These are phyloP conservation scores for Umbellularia californica DNA, from an alignment of 164 flowering plant species.

Conservation along the genomic window DNA sequence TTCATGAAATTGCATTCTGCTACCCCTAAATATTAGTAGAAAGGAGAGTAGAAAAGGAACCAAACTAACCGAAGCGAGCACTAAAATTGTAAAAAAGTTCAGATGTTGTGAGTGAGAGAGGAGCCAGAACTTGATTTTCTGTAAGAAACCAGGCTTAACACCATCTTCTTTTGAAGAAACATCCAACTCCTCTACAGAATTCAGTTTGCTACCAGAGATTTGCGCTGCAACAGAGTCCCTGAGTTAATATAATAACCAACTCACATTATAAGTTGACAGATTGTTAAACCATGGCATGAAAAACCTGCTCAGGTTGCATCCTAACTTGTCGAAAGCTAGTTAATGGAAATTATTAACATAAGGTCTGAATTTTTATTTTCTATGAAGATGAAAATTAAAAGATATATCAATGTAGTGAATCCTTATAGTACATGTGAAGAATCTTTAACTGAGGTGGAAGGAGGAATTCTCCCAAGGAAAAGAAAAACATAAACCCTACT, in stretches of 20 bases:
- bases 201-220: constrained; percentile 56
- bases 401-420: neutral
- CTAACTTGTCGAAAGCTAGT: neutral
- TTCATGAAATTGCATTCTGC: too few species aligned
- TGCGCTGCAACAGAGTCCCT: constrained; percentile 44
- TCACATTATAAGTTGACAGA: neutral
- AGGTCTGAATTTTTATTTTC: neutral
- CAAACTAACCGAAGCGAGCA: constrained; percentile 91
- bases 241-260: neutral
- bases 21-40: neutral
- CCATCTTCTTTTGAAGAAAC: constrained; percentile 54
- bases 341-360: neutral
- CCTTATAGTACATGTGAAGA: neutral
- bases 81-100: constrained; percentile 78
- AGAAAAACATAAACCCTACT: neutral
- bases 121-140: constrained; percentile 60
- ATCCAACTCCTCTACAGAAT: constrained; percentile 69
- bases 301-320: neutral
- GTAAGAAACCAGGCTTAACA: constrained; percentile 32
- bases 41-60: constrained; percentile 2
- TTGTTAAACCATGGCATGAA: neutral
- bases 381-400: neutral
- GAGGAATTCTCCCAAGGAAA: neutral
- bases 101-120: constrained; percentile 75
- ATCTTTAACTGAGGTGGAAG: neutral